Percentiles rank a stretch among this genome's conserved stretches.
These are phyloP conservation scores for Haplosporangium gracile DNA, from an alignment of 192 early-diverging fungal genomes.

Conservation along the genomic window DNA sequence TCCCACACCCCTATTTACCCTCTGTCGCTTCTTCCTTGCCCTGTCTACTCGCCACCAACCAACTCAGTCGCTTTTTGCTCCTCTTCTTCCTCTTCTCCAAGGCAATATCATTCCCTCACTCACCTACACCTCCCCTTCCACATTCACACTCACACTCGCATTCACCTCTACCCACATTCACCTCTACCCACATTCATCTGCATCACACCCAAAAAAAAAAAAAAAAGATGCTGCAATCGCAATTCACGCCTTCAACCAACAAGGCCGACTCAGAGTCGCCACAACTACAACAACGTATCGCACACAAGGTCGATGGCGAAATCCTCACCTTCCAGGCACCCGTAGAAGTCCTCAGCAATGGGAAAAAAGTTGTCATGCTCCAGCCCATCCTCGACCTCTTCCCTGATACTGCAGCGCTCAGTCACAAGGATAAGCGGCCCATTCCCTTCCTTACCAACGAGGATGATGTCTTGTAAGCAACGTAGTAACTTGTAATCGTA, in stretches of 20 bases:
- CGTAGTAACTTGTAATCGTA: too few relatives aligned
- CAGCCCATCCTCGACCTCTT: conserved; percentile 32
- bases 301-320: background rate
- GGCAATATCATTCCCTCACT: background rate
- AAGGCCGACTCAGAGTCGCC: background rate
- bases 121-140: background rate
- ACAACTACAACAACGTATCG: background rate
- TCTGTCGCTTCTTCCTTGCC: background rate
- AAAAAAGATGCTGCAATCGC: background rate
- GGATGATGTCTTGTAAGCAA: conserved; percentile 28
- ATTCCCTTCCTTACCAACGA: conserved; percentile 23
- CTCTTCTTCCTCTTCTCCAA: background rate
- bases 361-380: conserved; percentile 17
- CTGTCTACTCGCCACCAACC: background rate
- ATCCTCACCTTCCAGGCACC: background rate
- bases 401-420: conserved; percentile 16
- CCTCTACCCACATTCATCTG: background rate
- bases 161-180: background rate
- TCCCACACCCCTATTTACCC: background rate
- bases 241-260: background rate
- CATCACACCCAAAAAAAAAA: background rate
- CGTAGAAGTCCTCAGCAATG: background rate
- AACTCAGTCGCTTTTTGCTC: background rate
- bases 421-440: background rate
- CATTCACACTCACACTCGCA: background rate